Evolutionary conservation across 495 filamentous ascomycete genomes (phyloP), one percentile per base, ranked within the genome.

Genomic region (Talaromyces wortmannii): DNA sequence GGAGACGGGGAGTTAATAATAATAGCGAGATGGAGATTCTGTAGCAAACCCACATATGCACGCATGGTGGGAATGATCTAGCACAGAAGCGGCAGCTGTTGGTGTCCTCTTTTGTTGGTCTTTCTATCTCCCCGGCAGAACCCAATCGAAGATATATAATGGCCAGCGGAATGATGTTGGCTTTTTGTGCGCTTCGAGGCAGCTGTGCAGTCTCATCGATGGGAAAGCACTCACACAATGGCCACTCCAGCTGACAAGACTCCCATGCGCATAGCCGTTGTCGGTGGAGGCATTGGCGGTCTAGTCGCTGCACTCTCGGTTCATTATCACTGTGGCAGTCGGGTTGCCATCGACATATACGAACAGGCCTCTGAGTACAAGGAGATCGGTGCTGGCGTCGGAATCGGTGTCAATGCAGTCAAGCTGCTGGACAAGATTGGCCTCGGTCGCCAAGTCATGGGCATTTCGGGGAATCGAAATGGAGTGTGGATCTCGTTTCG

Each of bases 391-490:
- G 55, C 57, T 7, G 70, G 70, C 7, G 57, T 73, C 7, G 61
- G 60, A 12, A 59, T 74, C 77, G 11, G 55, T 33, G 40, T 80
- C 70, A 31, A 85, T 69, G 70, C 70, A 4, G 63, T 63, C 50
- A 66, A 40, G 44, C 57, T 60, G 6, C 31, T 60, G 7, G 44
- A 57, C 45, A 45, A 52, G 18, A 50, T 60, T 10, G 57, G 57
- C 7, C 10, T 60, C 13, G 36, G 36, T 8, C 8, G 13, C 8
- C 8, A 13, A 40, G 36, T 40, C 13, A 13, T 13, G 8, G 59
- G 48, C 6, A 70, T 72, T 32, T 56, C 67, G 1, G 68, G 68
- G 17, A 36, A 57, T 40, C 53, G 63, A 1, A 61, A 63, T 32
- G 65, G 59, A 18, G 56, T 72, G 4, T 67, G 63, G 59, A 62